Percentiles rank a stretch among this genome's conserved stretches.
Evolutionary conservation across 2,329 filamentous ascomycete genomes (phyloP).

Genomic region (Verticillium zaregamsianum): DNA sequence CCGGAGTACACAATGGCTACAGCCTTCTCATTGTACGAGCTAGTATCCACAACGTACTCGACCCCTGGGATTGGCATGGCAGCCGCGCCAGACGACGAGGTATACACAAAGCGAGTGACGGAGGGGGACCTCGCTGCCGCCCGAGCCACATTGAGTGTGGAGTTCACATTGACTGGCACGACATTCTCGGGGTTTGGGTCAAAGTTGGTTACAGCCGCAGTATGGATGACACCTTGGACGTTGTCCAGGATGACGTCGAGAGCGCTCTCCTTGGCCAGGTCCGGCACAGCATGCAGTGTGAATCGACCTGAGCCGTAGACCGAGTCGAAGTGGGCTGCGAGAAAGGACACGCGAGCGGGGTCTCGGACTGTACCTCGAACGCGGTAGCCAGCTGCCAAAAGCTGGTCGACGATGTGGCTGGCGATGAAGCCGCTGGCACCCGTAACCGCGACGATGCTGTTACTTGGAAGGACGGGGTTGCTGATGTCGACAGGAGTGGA

Average conservation of each 20-base stretch:
- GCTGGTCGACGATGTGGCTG: conserved; percentile 29
- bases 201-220: conserved; percentile 35
- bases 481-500: not conserved
- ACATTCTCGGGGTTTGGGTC: conserved; percentile 35
- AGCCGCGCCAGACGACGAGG: conserved; percentile 14
- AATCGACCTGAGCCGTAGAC: conserved; percentile 24
- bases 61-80: not conserved
- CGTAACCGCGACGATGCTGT: conserved; percentile 28
- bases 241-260: conserved; percentile 35
- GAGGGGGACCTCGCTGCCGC: conserved; percentile 34
- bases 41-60: not conserved
- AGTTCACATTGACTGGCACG: conserved; percentile 31
- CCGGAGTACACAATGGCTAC: conserved; percentile 22
- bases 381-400: conserved; percentile 28
- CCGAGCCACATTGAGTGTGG: conserved; percentile 30
- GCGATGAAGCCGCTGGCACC: conserved; percentile 39
- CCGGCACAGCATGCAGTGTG: conserved; percentile 30
- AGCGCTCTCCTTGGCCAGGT: conserved; percentile 29
- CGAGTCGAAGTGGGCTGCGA: conserved; percentile 4
- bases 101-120: conserved; percentile 28
- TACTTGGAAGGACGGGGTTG: not conserved
- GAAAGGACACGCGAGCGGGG: conserved; percentile 5
- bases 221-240: conserved; percentile 36
- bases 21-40: conserved; percentile 26
- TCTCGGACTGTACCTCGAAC: conserved; percentile 35